phyloP scores from a whole-genome alignment of 768 basidiomycete genomes.

The Macrolepiota albuminosa region DNA sequence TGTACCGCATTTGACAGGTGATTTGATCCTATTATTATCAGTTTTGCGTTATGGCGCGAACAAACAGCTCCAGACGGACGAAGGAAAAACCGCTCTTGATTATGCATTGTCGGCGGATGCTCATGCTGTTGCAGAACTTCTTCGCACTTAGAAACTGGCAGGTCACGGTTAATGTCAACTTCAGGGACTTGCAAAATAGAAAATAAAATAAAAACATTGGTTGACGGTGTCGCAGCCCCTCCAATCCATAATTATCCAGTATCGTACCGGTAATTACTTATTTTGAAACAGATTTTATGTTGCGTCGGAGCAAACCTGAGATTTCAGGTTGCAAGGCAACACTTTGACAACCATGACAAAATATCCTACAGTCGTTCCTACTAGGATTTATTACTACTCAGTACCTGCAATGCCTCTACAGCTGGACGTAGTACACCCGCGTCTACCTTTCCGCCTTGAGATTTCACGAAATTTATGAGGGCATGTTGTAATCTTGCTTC shows the following conservation, averaged over 20 bases:
- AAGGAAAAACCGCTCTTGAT: conserved; percentile 4
- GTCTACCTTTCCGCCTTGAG: conserved; percentile 23
- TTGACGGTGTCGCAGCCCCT: neutral
- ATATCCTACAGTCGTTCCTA: neutral
- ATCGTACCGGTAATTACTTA: neutral
- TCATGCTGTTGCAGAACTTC: neutral
- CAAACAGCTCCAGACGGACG: conserved; percentile 2
- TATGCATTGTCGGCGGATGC: conserved; percentile 2
- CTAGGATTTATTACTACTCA: conserved; percentile 16
- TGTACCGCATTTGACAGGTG: neutral
- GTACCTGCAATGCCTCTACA: conserved; percentile 43
- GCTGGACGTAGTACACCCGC: conserved; percentile 43
- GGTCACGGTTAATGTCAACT: neutral
- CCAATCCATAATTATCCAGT: neutral
- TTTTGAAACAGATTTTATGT: neutral
- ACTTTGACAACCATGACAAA: neutral
- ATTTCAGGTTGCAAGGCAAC: neutral
- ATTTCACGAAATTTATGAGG: conserved; percentile 46
- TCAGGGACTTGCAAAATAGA: neutral
- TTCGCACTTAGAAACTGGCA: neutral
- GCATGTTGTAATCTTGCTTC: conserved; percentile 49
- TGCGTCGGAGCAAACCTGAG: neutral
- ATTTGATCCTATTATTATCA: neutral
- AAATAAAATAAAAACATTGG: neutral
- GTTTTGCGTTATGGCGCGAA: conserved; percentile 9